Conservation (phyloP, 2,329 filamentous ascomycete genomes). For the Aspergillus viridinutans region DNA sequence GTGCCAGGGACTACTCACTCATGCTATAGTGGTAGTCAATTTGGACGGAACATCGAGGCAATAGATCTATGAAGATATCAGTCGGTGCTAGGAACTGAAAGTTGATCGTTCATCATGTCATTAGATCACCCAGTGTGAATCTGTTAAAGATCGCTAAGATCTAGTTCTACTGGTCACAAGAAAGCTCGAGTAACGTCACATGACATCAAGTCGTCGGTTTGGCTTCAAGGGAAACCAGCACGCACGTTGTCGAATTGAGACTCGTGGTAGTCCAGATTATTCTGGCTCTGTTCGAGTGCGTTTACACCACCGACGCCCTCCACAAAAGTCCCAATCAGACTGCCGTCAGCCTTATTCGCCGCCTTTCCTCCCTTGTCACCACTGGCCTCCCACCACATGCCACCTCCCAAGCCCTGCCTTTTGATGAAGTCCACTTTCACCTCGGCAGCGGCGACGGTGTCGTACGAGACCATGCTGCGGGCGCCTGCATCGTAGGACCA, state of each 20-base stretch:
- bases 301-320: conserved; percentile 31
- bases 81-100: neutral
- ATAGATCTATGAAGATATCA: neutral
- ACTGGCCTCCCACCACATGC: conserved; percentile 94
- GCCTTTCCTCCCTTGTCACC: conserved; percentile 62
- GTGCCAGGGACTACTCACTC: neutral
- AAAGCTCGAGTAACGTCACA: neutral
- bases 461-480: conserved; percentile 71
- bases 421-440: conserved; percentile 69
- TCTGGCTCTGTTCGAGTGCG: conserved; percentile 32
- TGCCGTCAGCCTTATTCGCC: conserved; percentile 43
- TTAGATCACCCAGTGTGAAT: neutral
- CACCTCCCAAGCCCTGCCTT: conserved; percentile 67
- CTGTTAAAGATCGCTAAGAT: neutral
- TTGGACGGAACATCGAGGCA: neutral
- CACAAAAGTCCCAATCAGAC: conserved; percentile 60
- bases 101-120: neutral
- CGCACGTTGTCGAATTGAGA: conserved; percentile 40
- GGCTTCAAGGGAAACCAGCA: conserved; percentile 21
- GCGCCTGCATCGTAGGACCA: conserved; percentile 68
- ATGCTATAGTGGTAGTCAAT: neutral
- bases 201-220: neutral
- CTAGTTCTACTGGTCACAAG: neutral
- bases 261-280: conserved; percentile 36
- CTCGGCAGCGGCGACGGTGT: conserved; percentile 56